Percentiles rank a stretch among this genome's conserved stretches.
Conservation (phyloP, 768 basidiomycete genomes). For the Phlebiopsis gigantea region DNA sequence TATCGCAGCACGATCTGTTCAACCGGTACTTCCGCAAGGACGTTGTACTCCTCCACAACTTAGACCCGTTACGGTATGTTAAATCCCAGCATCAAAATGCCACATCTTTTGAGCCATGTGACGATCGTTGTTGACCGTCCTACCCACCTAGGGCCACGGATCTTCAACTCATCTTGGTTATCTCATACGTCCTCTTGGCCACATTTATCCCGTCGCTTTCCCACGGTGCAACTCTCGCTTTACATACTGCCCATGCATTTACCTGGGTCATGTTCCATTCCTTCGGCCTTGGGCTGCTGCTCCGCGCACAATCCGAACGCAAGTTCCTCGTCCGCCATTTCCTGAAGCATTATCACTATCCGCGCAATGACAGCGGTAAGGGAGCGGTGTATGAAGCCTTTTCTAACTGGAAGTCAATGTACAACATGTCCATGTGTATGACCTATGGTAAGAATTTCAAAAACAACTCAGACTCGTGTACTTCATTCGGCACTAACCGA, state of each 20-base stretch:
- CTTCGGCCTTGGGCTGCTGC: constrained; percentile 77
- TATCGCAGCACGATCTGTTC: constrained; percentile 83
- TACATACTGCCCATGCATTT: constrained; percentile 82
- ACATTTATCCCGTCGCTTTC: constrained; percentile 58
- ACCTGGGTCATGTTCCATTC: constrained; percentile 86
- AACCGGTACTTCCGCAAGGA: constrained; percentile 91
- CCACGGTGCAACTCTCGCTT: constrained; percentile 38
- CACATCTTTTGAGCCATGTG: neutral
- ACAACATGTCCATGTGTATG: constrained; percentile 93
- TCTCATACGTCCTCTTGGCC: constrained; percentile 59
- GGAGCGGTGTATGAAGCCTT: constrained; percentile 92
- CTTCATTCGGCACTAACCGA: neutral
- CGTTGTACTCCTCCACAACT: constrained; percentile 68
- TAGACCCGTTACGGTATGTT: constrained; percentile 80
- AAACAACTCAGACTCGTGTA: constrained; percentile 3
- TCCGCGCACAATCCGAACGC: constrained; percentile 77
- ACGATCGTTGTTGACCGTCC: constrained; percentile 15
- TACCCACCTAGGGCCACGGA: constrained; percentile 67
- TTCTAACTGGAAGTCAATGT: constrained; percentile 89
- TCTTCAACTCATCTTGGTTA: constrained; percentile 69
- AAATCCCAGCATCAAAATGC: neutral
- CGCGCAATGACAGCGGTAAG: constrained; percentile 57
- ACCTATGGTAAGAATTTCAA: constrained; percentile 69
- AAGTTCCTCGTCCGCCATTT: constrained; percentile 94
- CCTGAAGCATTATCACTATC: constrained; percentile 91